These are phyloP conservation scores for Trichoderma parareesei DNA, from an alignment of 495 filamentous ascomycete species.

Conservation along the genomic window DNA sequence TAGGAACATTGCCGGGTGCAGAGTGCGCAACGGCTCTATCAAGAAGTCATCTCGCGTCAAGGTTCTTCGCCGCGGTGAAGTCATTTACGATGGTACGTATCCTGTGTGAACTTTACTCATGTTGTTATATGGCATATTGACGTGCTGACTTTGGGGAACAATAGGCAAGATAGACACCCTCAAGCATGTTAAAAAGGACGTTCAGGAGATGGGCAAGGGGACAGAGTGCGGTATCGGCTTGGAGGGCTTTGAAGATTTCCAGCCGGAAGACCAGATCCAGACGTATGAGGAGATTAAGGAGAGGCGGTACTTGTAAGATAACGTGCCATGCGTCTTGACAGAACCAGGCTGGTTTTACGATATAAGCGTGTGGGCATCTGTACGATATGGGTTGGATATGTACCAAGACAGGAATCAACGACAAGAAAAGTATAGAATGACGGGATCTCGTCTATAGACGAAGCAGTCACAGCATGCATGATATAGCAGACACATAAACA, in stretches of 20 bases:
- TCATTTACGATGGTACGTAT: conserved; percentile 70
- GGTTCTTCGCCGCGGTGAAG: conserved; percentile 58
- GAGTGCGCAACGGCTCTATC: conserved; percentile 74
- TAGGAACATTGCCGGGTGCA: conserved; percentile 75
- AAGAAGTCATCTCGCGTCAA: conserved; percentile 53
- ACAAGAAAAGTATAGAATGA: background rate
- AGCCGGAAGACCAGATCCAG: conserved; percentile 78
- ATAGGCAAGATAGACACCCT: conserved; percentile 68
- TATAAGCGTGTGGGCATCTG: conserved; percentile 10
- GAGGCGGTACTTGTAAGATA: conserved; percentile 54
- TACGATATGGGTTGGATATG: conserved; percentile 12
- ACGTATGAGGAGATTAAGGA: conserved; percentile 71
- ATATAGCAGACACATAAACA: background rate
- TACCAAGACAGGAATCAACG: background rate
- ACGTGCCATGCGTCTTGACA: background rate
- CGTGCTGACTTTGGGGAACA: conserved; percentile 11
- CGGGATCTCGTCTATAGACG: background rate
- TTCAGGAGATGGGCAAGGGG: conserved; percentile 80
- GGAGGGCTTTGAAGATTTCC: conserved; percentile 66
- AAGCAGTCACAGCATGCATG: no score
- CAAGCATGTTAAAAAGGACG: conserved; percentile 88
- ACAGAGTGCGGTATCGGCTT: conserved; percentile 89
- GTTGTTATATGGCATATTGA: conserved; percentile 6
- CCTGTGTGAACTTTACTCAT: background rate
- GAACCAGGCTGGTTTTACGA: background rate